A percentile compares a stretch with the other conserved stretches of the same genome.
phyloP scores from a whole-genome alignment of 495 filamentous ascomycete species.

The Trichoderma erinaceum region DNA sequence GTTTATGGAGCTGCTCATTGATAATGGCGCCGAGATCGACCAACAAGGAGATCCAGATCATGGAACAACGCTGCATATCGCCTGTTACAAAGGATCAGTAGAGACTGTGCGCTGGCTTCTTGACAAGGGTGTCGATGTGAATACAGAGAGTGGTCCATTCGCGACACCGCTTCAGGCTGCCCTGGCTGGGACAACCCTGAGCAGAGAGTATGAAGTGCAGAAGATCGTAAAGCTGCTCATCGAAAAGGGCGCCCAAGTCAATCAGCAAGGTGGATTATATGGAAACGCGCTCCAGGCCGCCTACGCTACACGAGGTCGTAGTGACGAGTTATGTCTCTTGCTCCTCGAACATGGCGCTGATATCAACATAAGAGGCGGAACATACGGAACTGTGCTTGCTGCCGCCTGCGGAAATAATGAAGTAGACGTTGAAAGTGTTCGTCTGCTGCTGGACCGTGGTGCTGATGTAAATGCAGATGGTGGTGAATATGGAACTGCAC shows the following conservation, averaged over 20 bases:
- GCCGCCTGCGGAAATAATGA: neutral
- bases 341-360: constrained; percentile 28
- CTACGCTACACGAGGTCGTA: constrained; percentile 10
- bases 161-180: constrained; percentile 24
- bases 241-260: constrained; percentile 26
- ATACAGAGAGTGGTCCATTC: constrained; percentile 19
- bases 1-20: neutral
- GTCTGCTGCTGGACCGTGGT: constrained; percentile 2
- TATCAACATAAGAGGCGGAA: constrained; percentile 19
- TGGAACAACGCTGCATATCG: constrained; percentile 26
- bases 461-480: neutral
- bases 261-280: constrained; percentile 24
- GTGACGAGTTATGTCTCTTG: constrained; percentile 18
- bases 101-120: constrained; percentile 23
- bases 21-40: neutral
- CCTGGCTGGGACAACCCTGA: neutral
- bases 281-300: constrained; percentile 28
- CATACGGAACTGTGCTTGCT: neutral
- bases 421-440: neutral
- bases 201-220: constrained; percentile 16
- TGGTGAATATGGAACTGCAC: neutral
- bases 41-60: neutral
- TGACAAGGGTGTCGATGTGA: constrained; percentile 13
- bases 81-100: constrained; percentile 16
- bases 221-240: constrained; percentile 20